Evolutionary conservation across 2,329 filamentous ascomycete species (phyloP).

Genomic region (Aspergillus unguis): DNA sequence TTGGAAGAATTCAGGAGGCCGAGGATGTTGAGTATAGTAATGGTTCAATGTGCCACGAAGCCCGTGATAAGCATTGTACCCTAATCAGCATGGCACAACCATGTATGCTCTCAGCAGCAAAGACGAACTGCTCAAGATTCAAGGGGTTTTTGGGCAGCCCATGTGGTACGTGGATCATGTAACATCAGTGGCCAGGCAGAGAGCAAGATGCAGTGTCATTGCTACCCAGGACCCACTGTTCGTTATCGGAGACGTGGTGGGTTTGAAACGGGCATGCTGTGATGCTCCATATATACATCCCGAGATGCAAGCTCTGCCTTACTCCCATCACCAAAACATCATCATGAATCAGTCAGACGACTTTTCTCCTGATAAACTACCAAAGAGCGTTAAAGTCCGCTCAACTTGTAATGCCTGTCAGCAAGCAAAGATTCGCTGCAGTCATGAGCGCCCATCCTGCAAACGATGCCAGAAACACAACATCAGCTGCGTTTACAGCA

Average conservation of each 20-base stretch:
- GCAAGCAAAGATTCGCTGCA: conserved; percentile 38
- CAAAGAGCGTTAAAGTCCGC: conserved; percentile 35
- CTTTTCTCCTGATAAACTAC: conserved; percentile 16
- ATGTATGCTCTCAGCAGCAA: conserved; percentile 1
- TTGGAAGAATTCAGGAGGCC: background rate
- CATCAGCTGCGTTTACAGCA: conserved; percentile 35
- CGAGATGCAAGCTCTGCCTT: background rate
- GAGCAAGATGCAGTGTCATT: conserved; percentile 8
- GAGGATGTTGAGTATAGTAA: background rate
- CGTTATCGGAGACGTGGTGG: background rate
- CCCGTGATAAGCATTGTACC: conserved; percentile 7
- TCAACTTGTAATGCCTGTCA: conserved; percentile 41
- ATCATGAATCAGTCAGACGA: conserved; percentile 12
- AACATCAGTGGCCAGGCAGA: conserved; percentile 8
- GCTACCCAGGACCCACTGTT: conserved; percentile 11
- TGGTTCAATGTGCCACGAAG: background rate
- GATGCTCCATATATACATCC: conserved; percentile 5
- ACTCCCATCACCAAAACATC: background rate
- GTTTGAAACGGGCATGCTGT: background rate
- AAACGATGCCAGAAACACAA: conserved; percentile 35
- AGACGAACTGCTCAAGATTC: background rate
- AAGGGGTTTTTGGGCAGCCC: conserved; percentile 1
- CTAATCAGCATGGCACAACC: conserved; percentile 3
- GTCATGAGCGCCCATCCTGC: conserved; percentile 36
- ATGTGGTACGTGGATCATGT: conserved; percentile 15